phyloP scores from a whole-genome alignment of 176 grass and related monocot species.

The Phyllostachys edulis region DNA sequence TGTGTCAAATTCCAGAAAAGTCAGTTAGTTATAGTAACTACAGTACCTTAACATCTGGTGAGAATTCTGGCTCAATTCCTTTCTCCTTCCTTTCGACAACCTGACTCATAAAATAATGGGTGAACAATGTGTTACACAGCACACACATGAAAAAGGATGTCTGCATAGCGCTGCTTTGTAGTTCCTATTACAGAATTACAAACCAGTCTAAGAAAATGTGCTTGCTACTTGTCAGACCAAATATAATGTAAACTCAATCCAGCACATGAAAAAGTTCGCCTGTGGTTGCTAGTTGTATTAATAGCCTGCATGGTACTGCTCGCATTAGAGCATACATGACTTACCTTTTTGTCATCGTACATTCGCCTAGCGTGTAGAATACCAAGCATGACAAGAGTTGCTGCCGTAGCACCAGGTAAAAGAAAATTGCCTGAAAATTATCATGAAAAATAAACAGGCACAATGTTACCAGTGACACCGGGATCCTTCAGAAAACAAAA shows the following conservation, averaged over 20 bases:
- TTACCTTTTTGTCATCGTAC: slow-evolving; percentile 76
- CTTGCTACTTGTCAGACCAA: background rate
- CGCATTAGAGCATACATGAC: background rate
- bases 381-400: slow-evolving; percentile 80
- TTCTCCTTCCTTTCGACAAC: slow-evolving; percentile 60
- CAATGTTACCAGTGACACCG: background rate
- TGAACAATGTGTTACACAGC: background rate
- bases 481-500: background rate
- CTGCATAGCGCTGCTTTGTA: background rate
- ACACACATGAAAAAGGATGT: background rate
- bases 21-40: background rate
- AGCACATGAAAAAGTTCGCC: background rate
- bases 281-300: background rate
- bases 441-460: background rate
- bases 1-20: background rate
- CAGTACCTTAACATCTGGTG: slow-evolving; percentile 63
- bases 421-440: slow-evolving; percentile 56
- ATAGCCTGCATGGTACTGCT: background rate
- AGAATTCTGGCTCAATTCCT: slow-evolving; percentile 71
- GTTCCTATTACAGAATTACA: background rate
- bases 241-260: background rate
- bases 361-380: slow-evolving; percentile 73
- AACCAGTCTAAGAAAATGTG: background rate
- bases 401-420: slow-evolving; percentile 72
- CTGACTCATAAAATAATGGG: slow-evolving; percentile 37